Conservation (phyloP, 192 early-diverging fungal genomes). For the Obelidium mucronatum region DNA sequence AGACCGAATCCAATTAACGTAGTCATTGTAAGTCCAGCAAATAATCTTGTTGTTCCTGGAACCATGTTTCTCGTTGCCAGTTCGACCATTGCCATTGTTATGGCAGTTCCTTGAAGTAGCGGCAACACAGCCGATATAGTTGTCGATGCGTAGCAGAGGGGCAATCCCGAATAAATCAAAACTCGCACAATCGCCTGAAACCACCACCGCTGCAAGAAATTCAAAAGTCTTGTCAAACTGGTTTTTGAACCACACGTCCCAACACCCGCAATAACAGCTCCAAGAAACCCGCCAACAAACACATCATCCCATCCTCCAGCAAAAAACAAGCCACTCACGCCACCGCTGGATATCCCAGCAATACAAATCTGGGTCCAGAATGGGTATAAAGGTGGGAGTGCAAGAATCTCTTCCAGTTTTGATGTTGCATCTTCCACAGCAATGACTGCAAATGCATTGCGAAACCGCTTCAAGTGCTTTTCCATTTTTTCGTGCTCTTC, state of each 20-base stretch:
- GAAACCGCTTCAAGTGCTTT: background rate
- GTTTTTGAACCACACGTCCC: background rate
- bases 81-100: slow-evolving; percentile 89
- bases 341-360: background rate
- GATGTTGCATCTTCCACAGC: slow-evolving; percentile 10
- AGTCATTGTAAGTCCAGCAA: slow-evolving; percentile 76
- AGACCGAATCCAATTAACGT: slow-evolving; percentile 51
- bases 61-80: slow-evolving; percentile 90
- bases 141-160: background rate
- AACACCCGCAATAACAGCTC: background rate
- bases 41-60: slow-evolving; percentile 80
- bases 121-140: background rate
- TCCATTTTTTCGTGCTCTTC: background rate
- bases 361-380: background rate
- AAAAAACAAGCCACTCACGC: slow-evolving; percentile 4
- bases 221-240: slow-evolving; percentile 11
- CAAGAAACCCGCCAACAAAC: background rate
- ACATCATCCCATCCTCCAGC: background rate
- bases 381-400: slow-evolving; percentile 2
- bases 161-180: slow-evolving; percentile 10
- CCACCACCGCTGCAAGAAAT: background rate
- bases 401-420: slow-evolving; percentile 9
- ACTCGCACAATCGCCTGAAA: background rate
- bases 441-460: slow-evolving; percentile 9
- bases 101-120: slow-evolving; percentile 62